phyloP scores from a whole-genome alignment of 2,329 filamentous ascomycete species.

The Colletotrichum theobromicola region DNA sequence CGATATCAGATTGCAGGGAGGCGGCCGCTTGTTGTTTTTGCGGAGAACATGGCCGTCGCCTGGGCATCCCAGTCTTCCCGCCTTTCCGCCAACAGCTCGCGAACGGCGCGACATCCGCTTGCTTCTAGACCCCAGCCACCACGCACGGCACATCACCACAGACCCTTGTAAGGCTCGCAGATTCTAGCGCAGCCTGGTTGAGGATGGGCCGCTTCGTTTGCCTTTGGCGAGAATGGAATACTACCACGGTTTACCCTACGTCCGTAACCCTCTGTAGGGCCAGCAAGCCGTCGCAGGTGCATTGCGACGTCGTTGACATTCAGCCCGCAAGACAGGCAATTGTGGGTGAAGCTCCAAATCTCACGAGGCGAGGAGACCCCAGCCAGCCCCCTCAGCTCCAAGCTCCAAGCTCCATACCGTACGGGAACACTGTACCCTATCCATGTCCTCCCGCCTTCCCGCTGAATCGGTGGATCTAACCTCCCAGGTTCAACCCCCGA shows the following conservation, averaged over 20 bases:
- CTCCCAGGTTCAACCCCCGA: slow-evolving; percentile 7
- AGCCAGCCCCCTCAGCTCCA: background rate
- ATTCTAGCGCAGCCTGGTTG: background rate
- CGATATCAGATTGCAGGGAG: slow-evolving; percentile 17
- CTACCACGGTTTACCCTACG: background rate
- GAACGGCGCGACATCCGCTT: slow-evolving; percentile 15
- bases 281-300: background rate
- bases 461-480: slow-evolving; percentile 15
- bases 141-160: slow-evolving; percentile 11
- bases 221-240: background rate
- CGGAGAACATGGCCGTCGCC: slow-evolving; percentile 8
- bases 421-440: slow-evolving; percentile 18
- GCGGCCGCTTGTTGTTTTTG: slow-evolving; percentile 3
- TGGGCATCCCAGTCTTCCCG: slow-evolving; percentile 17
- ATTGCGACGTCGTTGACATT: background rate
- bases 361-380: slow-evolving; percentile 11
- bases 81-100: slow-evolving; percentile 12
- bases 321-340: background rate
- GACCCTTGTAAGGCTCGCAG: background rate
- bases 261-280: slow-evolving; percentile 8
- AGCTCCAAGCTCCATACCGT: slow-evolving; percentile 9
- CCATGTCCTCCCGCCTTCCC: slow-evolving; percentile 20
- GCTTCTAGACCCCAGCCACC: slow-evolving; percentile 18
- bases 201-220: background rate
- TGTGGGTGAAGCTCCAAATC: slow-evolving; percentile 8